These are phyloP conservation scores for Leccinum subspadiceum DNA, from an alignment of 1,284 basidiomycete species.

Conservation along the genomic window DNA sequence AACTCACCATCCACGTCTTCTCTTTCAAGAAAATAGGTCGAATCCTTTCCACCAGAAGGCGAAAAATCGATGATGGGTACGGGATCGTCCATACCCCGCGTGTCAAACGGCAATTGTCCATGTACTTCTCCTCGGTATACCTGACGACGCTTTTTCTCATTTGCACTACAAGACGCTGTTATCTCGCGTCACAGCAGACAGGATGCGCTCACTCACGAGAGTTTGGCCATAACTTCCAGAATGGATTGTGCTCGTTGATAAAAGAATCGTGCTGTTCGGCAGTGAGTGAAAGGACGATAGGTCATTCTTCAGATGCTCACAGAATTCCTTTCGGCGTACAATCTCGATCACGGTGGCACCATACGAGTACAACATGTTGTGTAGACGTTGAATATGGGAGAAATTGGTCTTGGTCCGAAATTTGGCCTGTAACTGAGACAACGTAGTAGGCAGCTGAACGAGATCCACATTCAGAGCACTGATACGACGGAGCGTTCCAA, in stretches of 20 bases:
- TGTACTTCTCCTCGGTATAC: conserved; percentile 77
- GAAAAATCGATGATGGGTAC: conserved; percentile 78
- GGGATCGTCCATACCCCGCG: conserved; percentile 70
- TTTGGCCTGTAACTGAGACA: conserved; percentile 65
- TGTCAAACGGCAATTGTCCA: conserved; percentile 78
- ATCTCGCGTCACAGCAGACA: background rate
- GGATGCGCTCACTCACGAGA: conserved; percentile 56
- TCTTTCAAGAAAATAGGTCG: conserved; percentile 63
- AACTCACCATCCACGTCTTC: conserved; percentile 70
- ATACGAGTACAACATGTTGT: conserved; percentile 91
- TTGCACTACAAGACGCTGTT: conserved; percentile 43
- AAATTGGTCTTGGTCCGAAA: conserved; percentile 81
- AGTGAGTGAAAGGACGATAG: conserved; percentile 8
- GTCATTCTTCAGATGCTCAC: conserved; percentile 38
- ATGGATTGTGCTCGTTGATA: conserved; percentile 76
- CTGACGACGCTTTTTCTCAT: conserved; percentile 74
- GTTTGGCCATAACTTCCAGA: conserved; percentile 78
- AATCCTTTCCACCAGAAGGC: conserved; percentile 54
- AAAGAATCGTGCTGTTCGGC: conserved; percentile 63
- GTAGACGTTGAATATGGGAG: conserved; percentile 84
- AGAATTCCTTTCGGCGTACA: conserved; percentile 86
- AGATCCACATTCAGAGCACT: conserved; percentile 75
- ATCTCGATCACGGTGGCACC: conserved; percentile 91
- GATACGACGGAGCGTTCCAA: conserved; percentile 67
- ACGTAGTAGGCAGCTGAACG: conserved; percentile 60